phyloP scores from a whole-genome alignment of 2,329 filamentous ascomycete species.

The Westerdykella sp. region DNA sequence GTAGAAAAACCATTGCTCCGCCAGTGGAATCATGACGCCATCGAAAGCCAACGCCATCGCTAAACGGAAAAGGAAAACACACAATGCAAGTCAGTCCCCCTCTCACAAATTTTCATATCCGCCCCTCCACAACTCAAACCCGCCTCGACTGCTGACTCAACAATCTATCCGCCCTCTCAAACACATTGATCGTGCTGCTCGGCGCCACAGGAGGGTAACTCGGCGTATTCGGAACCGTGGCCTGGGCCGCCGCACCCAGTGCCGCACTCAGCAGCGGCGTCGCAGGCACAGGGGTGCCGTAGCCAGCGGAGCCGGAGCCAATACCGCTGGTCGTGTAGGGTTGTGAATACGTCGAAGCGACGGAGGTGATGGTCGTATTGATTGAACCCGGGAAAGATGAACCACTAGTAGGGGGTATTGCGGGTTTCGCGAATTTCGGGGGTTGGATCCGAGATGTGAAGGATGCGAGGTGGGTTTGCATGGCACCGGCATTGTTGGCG shows the following conservation, averaged over 20 bases:
- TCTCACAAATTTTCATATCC: too few relatives aligned
- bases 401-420: constrained; percentile 17
- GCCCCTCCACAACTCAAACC: constrained; percentile 12
- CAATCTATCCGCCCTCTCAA: constrained; percentile 32
- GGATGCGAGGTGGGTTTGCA: constrained; percentile 28
- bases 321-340: constrained; percentile 25
- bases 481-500: constrained; percentile 22
- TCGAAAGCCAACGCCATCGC: constrained; percentile 14
- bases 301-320: constrained; percentile 35
- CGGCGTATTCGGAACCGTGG: constrained; percentile 66
- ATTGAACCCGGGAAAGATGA: constrained; percentile 30
- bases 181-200: constrained; percentile 26
- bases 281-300: constrained; percentile 61
- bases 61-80: constrained; percentile 4
- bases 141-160: constrained; percentile 27
- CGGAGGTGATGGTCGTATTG: constrained; percentile 31
- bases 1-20: not conserved
- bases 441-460: constrained; percentile 32
- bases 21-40: not conserved
- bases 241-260: constrained; percentile 81
- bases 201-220: constrained; percentile 9
- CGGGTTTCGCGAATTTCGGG: constrained; percentile 25
- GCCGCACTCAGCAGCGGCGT: constrained; percentile 81
- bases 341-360: constrained; percentile 23
- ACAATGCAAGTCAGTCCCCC: not conserved